phyloP scores from a whole-genome alignment of 2,329 filamentous ascomycete genomes.

The Cytospora paraplurivora region DNA sequence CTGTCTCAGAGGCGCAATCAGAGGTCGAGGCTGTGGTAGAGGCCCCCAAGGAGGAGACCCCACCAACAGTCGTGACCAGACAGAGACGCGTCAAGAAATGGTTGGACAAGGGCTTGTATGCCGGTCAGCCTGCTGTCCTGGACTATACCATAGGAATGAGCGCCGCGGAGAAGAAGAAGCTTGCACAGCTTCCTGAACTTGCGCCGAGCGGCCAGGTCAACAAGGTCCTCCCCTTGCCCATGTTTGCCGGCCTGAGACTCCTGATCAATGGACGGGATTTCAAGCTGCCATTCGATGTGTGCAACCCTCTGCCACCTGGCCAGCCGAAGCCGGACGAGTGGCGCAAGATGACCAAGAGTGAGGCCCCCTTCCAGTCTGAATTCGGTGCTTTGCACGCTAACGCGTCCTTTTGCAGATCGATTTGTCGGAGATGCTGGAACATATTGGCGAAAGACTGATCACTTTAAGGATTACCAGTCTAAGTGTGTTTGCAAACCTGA shows the following conservation, averaged over 20 bases:
- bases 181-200: conserved; percentile 51
- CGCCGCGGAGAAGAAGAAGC: conserved; percentile 52
- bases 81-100: conserved; percentile 69
- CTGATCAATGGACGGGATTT: conserved; percentile 78
- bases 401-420: conserved; percentile 62
- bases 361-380: conserved; percentile 37
- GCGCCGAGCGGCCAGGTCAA: conserved; percentile 52
- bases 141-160: conserved; percentile 54
- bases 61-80: conserved; percentile 41
- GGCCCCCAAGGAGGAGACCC: conserved; percentile 36
- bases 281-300: conserved; percentile 86
- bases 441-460: conserved; percentile 78
- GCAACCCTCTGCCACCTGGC: conserved; percentile 80
- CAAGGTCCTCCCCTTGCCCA: conserved; percentile 69
- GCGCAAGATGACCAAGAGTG: conserved; percentile 89
- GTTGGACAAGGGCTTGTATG: conserved; percentile 80
- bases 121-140: conserved; percentile 68
- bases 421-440: conserved; percentile 83
- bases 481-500: conserved; percentile 78
- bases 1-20: conserved; percentile 30
- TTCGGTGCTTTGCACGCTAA: conserved; percentile 26
- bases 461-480: conserved; percentile 72
- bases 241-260: conserved; percentile 73
- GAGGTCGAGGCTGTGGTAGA: conserved; percentile 10
- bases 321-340: conserved; percentile 93